Base-by-base conservation (phyloP, 768 basidiomycete species). In the Naematelia aurantialba region DNA sequence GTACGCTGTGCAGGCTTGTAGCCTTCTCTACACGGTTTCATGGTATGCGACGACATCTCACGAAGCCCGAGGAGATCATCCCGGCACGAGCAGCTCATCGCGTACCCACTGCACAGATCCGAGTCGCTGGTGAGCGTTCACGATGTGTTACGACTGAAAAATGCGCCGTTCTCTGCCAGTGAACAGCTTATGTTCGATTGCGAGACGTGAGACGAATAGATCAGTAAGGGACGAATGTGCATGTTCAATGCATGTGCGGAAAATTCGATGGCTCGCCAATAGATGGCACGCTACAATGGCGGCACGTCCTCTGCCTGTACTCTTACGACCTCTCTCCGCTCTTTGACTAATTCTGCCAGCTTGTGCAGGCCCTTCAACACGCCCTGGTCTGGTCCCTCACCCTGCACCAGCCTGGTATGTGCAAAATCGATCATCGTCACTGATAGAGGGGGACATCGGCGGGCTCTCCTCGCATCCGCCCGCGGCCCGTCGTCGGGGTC, bases 391-490 rank as follows among this genome's bases (percentile, higher is more conserved):
- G 85, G 85, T 3, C 92, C 93, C 66, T 84, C 68, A 0, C 87
- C 89, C 0, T 84, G 82, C 5, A 77, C 81, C 12, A 88, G 62
- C 22, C 82, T 79, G 1, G 91, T 87, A 75, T 98, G 94, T 5
- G 92, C 93, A 74, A 99, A 97, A 79, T 99, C 94, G 65, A 98
- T 97, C 63, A 96, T 78, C 64, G 86, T 87, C 60, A 96, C 81
- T 13, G 81, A 79, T 62, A 83, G 87, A 29, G 84, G 82, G 17
- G 81, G 81, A 29, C 79, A 81, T 55, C 31, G 45, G 49, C 63
- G 48, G 19, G 67, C 51, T 55, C 54, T n/a, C 45, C 61, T 62
- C 11, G 60, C 69, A 26, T 66, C 68, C 22, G 60, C 62, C 49
- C 49, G 56, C 21, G 52, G 55, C 30, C 67, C 70, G 55, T 74